Conservation (phyloP, 257 asterid genomes). For the Jaltomata sinuosa region DNA sequence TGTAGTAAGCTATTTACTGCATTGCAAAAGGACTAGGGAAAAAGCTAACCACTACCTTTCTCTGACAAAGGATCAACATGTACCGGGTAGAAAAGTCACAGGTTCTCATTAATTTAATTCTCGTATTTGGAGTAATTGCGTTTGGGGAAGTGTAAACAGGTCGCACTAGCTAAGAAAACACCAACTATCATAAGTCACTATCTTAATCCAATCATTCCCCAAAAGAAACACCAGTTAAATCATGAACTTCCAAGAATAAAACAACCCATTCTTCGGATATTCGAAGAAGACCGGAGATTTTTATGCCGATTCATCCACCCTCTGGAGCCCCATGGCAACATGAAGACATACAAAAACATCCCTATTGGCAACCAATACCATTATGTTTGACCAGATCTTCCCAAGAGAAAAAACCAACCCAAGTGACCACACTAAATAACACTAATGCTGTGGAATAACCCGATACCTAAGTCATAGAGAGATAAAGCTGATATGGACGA, state of each 20-base stretch:
- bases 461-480: too few relatives aligned
- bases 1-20: not conserved
- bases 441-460: too few relatives aligned
- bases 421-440: not conserved
- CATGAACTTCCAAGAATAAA: not conserved
- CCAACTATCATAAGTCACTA: not conserved
- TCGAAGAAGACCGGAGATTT: not conserved
- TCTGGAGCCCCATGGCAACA: not conserved
- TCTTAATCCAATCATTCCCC: not conserved
- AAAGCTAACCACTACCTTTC: not conserved
- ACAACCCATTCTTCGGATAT: not conserved
- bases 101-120: not conserved
- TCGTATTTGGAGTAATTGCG: not conserved
- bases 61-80: not conserved
- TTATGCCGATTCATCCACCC: not conserved
- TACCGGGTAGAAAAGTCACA: not conserved
- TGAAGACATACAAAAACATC: not conserved
- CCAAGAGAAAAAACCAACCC: not conserved
- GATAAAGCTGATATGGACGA: too few relatives aligned
- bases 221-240: not conserved
- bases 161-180: not conserved
- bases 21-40: not conserved
- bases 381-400: not conserved
- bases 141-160: not conserved
- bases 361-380: not conserved